These are phyloP conservation scores for Sclerospora graminicola DNA, from an alignment of 352 stramenopile genomes.

Conservation along the genomic window DNA sequence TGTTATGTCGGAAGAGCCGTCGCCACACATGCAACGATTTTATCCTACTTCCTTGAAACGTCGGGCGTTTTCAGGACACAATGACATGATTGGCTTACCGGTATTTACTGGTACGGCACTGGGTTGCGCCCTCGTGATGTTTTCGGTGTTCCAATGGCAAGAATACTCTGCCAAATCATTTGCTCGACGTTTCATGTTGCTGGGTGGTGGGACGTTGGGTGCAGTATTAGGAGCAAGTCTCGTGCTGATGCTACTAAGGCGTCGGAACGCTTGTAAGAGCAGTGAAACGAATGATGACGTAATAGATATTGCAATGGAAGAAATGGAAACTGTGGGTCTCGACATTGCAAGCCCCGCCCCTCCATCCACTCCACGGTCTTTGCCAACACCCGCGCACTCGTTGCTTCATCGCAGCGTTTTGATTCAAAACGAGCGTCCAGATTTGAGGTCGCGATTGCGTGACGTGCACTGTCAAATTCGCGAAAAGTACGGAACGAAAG, in stretches of 20 bases:
- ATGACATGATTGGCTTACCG: conserved; percentile 18
- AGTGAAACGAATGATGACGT: conserved; percentile 4
- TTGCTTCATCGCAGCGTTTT: conserved; percentile 24
- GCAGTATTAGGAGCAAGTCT: conserved; percentile 19
- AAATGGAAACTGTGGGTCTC: conserved; percentile 26
- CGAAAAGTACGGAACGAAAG: conserved; percentile 34
- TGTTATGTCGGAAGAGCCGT: conserved; percentile 15
- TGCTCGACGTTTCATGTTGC: conserved; percentile 24
- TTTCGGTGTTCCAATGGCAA: conserved; percentile 20
- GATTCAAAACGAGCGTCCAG: conserved; percentile 29
- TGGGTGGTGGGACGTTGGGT: conserved; percentile 17
- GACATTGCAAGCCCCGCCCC: conserved; percentile 24
- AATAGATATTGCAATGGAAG: conserved; percentile 24
- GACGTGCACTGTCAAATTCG: conserved; percentile 36
- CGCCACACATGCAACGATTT: conserved; percentile 29
- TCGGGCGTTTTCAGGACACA: conserved; percentile 24
- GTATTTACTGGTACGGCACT: conserved; percentile 26
- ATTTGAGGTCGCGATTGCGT: conserved; percentile 21
- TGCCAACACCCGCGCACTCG: conserved; percentile 18
- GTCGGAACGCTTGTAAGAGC: conserved; percentile 5
- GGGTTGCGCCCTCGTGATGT: conserved; percentile 23
- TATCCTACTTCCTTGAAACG: conserved; percentile 20
- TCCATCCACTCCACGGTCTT: conserved; percentile 27
- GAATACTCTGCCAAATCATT: conserved; percentile 24
- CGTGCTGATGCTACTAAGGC: conserved; percentile 10